A percentile compares a stretch with the other conserved stretches of the same genome.
These are phyloP conservation scores for Jamesozyma hellenica DNA, from an alignment of 805 yeast genomes.

Conservation along the genomic window DNA sequence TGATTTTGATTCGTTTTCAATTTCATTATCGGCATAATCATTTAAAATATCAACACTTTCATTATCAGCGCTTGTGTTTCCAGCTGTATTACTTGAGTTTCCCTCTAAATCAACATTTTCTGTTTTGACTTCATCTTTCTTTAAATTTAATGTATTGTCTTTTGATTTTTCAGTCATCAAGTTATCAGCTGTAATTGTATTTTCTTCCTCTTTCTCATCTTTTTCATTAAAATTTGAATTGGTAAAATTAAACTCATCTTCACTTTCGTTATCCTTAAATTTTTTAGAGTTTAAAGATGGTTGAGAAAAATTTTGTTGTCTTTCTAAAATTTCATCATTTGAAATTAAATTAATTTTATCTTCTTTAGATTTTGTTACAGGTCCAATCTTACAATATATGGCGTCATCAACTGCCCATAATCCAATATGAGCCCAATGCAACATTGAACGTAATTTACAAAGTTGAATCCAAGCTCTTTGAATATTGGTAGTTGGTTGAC, in stretches of 20 bases:
- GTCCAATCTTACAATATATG: constrained; percentile 19
- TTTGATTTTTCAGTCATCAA: neutral
- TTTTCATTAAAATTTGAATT: neutral
- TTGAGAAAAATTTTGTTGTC: constrained; percentile 1
- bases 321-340: neutral
- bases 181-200: neutral
- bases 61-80: neutral
- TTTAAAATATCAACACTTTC: constrained; percentile 7
- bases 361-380: constrained; percentile 8
- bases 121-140: neutral
- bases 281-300: constrained; percentile 5
- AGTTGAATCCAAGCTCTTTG: constrained; percentile 56
- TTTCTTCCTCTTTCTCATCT: neutral
- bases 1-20: no score
- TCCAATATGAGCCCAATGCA: constrained; percentile 81
- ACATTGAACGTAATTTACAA: constrained; percentile 52
- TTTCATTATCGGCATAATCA: constrained; percentile 4
- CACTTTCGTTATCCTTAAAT: constrained; percentile 4
- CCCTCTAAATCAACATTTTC: neutral
- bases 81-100: neutral
- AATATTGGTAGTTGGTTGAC: constrained; percentile 28
- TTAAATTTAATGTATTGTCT: neutral
- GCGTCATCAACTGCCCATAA: constrained; percentile 49
- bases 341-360: neutral
- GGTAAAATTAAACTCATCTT: constrained; percentile 17